Conservation (phyloP, 768 basidiomycete species). For the Boletus vinaceobasis region DNA sequence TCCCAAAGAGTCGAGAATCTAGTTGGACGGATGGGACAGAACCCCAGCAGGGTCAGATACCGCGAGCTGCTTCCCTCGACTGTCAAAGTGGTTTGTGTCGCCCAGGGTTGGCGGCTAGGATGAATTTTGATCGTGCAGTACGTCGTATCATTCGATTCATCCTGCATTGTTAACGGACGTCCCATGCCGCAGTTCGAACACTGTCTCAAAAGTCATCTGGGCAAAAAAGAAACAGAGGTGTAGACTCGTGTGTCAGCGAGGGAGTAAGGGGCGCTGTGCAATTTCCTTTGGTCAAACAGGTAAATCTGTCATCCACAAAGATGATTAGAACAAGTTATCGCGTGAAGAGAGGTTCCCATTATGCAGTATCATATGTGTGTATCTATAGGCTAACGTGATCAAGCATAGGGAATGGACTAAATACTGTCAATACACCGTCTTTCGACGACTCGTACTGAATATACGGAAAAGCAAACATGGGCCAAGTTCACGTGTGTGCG, state of each 20-base stretch:
- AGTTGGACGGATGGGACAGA: slow-evolving; percentile 6
- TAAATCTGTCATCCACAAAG: too few species aligned
- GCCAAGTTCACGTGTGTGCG: slow-evolving; percentile 7
- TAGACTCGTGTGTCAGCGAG: slow-evolving; percentile 6
- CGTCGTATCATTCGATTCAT: background rate
- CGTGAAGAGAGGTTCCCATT: slow-evolving; percentile 5
- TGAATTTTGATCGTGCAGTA: slow-evolving; percentile 9
- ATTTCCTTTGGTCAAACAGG: background rate
- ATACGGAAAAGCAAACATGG: slow-evolving; percentile 3
- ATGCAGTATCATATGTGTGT: slow-evolving; percentile 7
- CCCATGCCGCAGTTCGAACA: slow-evolving; percentile 5
- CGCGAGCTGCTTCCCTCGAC: slow-evolving; percentile 1
- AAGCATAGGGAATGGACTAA: slow-evolving; percentile 3
- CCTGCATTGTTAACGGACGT: background rate
- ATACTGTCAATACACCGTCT: slow-evolving; percentile 13
- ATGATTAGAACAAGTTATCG: background rate
- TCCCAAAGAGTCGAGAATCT: slow-evolving; percentile 9
- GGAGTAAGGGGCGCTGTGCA: background rate
- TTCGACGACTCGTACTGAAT: slow-evolving; percentile 6
- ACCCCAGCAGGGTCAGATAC: background rate
- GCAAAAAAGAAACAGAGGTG: background rate
- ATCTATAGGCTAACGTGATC: slow-evolving; percentile 12
- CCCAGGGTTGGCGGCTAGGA: background rate
- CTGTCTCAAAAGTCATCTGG: slow-evolving; percentile 1
- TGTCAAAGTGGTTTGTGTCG: slow-evolving; percentile 6